Percentiles rank a stretch among this genome's conserved stretches.
Conservation (phyloP, 257 asterid genomes). For the Solanum medicagineum region DNA sequence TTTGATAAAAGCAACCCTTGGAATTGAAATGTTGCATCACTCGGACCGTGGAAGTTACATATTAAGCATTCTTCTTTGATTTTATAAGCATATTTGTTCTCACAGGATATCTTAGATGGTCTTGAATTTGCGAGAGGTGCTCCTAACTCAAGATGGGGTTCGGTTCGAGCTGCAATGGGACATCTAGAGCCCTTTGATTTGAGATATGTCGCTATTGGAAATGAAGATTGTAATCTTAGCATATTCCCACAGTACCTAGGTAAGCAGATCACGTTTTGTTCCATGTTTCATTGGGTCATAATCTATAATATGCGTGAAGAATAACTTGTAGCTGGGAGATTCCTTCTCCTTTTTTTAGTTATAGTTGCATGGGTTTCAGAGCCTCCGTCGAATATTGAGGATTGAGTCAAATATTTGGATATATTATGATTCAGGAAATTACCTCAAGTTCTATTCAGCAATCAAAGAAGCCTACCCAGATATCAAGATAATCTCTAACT, state of each 20-base stretch:
- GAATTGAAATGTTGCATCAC: not conserved
- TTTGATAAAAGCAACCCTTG: not conserved
- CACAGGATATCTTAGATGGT: conserved; percentile 81
- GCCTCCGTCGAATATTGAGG: not conserved
- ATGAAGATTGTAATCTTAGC: conserved; percentile 61
- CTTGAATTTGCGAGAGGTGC: conserved; percentile 83
- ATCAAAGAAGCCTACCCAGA: conserved; percentile 60
- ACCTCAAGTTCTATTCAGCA: conserved; percentile 69
- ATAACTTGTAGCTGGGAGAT: not conserved
- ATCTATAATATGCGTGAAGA: not conserved
- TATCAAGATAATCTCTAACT: conserved; percentile 76
- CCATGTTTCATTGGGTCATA: not conserved
- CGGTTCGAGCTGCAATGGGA: conserved; percentile 77
- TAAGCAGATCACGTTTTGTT: conserved; percentile 8
- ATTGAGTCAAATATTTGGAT: not conserved
- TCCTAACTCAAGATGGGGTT: conserved; percentile 77
- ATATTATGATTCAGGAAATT: conserved; percentile 51
- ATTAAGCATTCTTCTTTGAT: not conserved
- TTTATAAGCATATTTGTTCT: not conserved
- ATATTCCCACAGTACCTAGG: conserved; percentile 50
- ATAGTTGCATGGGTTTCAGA: not conserved
- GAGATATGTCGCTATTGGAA: conserved; percentile 89
- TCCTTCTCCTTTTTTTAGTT: not conserved
- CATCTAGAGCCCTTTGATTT: conserved; percentile 83
- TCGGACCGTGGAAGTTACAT: not conserved